Evolutionary conservation across 352 stramenopile species (phyloP), one percentile per base, ranked within the genome.

Genomic region (Phytophthora nicotianae): DNA sequence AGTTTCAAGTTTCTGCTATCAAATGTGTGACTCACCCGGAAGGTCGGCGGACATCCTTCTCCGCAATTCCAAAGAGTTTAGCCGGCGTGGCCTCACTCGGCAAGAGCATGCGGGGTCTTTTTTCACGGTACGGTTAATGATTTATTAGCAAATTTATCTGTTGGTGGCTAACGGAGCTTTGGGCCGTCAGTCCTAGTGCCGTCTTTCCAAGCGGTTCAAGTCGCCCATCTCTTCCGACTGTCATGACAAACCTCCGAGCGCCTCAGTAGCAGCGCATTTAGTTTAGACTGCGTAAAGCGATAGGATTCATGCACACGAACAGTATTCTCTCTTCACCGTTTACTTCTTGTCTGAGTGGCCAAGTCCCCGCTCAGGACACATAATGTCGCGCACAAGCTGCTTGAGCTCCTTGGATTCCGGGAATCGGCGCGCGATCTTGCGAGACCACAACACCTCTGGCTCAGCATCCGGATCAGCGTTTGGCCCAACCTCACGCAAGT

Each of bases 361-460:
- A 27, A 98, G 81, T n/a, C 71, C 82, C 38, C 83, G 83, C 17
- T 92, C 75, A 1, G 93, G 93, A 26, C 72, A 77, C 51, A 98
- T 83, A 56, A 80, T 50, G 72, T 98, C 93, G 35, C 94, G 88
- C 57, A 98, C 75, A 49, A 92, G 72, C 68, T 97, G 91, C 73
- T 98, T 98, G 37, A 98, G 61, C 74, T 97, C 88, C 66, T 97
- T 96, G 40, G 88, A 83, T 68, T 98, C 89, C 2, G 94, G 94
- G 74, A 98, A 98, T 45, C 83, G 68, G 5, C 89, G 81, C 7
- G 76, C 68, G 11, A 77, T 68, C 65, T 86, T 90, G 53, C 93
- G 80, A 66, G 95, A 95, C 89, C 90, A 98, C 21, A 98, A 48
- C 50, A 96, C 50, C 46, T 89, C 71, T 24, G 74, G 71, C 27